phyloP scores from a whole-genome alignment of 345 rosid genomes.

The Trapa incisa region DNA sequence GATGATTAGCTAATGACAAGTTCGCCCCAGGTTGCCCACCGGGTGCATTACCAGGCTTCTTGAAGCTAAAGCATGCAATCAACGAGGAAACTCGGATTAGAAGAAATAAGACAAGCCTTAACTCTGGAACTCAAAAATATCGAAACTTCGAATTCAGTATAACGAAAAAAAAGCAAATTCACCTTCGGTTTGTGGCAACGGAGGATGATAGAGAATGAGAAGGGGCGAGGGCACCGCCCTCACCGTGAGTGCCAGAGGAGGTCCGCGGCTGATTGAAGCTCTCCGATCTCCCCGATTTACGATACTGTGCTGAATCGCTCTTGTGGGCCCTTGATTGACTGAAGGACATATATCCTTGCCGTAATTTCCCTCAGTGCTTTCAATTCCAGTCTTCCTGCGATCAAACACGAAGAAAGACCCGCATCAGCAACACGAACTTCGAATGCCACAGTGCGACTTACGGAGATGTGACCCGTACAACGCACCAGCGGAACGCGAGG shows the following conservation, averaged over 20 bases:
- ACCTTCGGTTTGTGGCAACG: slow-evolving; percentile 65
- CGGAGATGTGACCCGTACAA: background rate
- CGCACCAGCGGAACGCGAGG: slow-evolving; percentile 11
- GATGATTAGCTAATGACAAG: slow-evolving; percentile 23
- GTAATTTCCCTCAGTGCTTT: background rate
- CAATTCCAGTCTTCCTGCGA: background rate
- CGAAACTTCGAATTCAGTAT: slow-evolving; percentile 10
- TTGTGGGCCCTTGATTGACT: slow-evolving; percentile 83
- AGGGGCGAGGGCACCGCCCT: slow-evolving; percentile 70
- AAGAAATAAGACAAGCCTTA: background rate
- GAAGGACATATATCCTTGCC: slow-evolving; percentile 70
- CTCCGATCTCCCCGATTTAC: slow-evolving; percentile 68
- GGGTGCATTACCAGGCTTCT: slow-evolving; percentile 63
- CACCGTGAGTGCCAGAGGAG: slow-evolving; percentile 52
- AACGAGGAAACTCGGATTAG: background rate
- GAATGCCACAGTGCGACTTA: background rate
- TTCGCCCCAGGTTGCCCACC: slow-evolving; percentile 58
- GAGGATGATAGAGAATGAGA: slow-evolving; percentile 38
- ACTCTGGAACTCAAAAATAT: background rate
- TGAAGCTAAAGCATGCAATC: slow-evolving; percentile 27
- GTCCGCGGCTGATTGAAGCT: slow-evolving; percentile 59
- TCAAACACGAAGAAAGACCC: background rate
- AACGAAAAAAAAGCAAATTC: background rate
- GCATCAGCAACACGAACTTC: background rate
- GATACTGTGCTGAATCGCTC: slow-evolving; percentile 47